Evolutionary conservation across 371 early-diverging fungal species (phyloP).

Genomic region (Coemansia sp.): DNA sequence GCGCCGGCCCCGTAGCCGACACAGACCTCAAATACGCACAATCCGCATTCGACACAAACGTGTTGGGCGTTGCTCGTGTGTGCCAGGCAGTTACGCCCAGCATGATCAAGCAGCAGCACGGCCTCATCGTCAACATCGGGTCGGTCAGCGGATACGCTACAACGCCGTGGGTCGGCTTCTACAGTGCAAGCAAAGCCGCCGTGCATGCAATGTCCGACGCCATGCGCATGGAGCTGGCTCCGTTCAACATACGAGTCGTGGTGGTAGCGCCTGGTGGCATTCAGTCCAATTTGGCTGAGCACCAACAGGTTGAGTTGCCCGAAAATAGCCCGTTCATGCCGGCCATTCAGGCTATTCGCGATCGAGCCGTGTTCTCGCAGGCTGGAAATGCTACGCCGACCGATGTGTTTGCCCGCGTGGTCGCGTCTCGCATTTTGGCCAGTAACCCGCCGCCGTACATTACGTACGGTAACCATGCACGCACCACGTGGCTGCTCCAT

Average conservation of each 20-base stretch:
- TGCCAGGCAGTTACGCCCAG: constrained; percentile 24
- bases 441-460: constrained; percentile 18
- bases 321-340: constrained; percentile 3
- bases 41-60: constrained; percentile 32
- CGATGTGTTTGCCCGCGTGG: constrained; percentile 19
- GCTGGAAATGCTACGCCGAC: constrained; percentile 10
- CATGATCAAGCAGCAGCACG: constrained; percentile 23
- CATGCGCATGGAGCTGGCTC: constrained; percentile 49
- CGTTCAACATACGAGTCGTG: constrained; percentile 41
- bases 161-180: constrained; percentile 49
- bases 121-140: constrained; percentile 39
- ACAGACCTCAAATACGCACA: neutral
- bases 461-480: constrained; percentile 26
- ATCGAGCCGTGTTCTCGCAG: constrained; percentile 27
- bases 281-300: constrained; percentile 19
- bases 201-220: constrained; percentile 45
- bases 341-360: constrained; percentile 15
- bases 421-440: constrained; percentile 15
- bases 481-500: constrained; percentile 8
- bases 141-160: constrained; percentile 42
- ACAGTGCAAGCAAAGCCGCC: constrained; percentile 51
- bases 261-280: constrained; percentile 49
- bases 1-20: constrained; percentile 28
- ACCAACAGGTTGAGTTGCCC: neutral
- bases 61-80: constrained; percentile 30